A percentile compares a stretch with the other conserved stretches of the same genome.
Conservation (phyloP, 2,329 filamentous ascomycete species). For the Dendryphion nanum region DNA sequence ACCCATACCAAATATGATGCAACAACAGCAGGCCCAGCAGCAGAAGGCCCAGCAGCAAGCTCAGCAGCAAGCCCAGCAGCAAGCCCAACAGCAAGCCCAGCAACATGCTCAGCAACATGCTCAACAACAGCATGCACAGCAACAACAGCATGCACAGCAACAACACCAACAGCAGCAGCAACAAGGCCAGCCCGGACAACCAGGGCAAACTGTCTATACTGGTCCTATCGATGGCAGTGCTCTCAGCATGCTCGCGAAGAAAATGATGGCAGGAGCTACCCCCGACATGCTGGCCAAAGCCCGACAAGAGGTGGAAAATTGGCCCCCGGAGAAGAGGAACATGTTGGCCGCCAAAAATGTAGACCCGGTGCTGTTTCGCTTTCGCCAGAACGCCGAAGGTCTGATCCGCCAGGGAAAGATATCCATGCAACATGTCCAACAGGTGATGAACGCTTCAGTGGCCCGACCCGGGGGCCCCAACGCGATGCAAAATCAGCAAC, state of each 20-base stretch:
- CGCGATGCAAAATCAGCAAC: slow-evolving; percentile 26
- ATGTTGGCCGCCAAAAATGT: slow-evolving; percentile 45
- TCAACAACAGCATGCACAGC: slow-evolving; percentile 12
- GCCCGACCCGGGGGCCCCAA: slow-evolving; percentile 6
- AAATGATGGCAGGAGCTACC: slow-evolving; percentile 48
- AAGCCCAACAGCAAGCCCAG: slow-evolving; percentile 11
- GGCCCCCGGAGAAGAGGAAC: slow-evolving; percentile 48
- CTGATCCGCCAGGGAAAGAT: slow-evolving; percentile 24
- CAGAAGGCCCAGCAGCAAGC: slow-evolving; percentile 2
- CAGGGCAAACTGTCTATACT: too few relatives aligned
- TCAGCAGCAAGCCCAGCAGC: slow-evolving; percentile 10
- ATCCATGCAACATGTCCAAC: slow-evolving; percentile 12
- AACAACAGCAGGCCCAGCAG: slow-evolving; percentile 19
- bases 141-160: slow-evolving; percentile 10
- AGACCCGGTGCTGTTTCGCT: slow-evolving; percentile 52
- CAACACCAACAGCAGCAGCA: too few relatives aligned
- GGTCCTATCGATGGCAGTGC: slow-evolving; percentile 24
- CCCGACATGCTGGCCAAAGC: slow-evolving; percentile 50
- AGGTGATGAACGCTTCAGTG: neutral
- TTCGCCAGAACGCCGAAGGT: slow-evolving; percentile 48
- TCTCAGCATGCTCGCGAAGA: slow-evolving; percentile 47
- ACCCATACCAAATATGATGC: slow-evolving; percentile 33
- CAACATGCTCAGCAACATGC: slow-evolving; percentile 9
- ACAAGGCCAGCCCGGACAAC: too few relatives aligned
- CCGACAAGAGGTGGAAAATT: slow-evolving; percentile 40